Base-by-base conservation (phyloP, 331 rosid genomes). In the Malus hybrid region DNA sequence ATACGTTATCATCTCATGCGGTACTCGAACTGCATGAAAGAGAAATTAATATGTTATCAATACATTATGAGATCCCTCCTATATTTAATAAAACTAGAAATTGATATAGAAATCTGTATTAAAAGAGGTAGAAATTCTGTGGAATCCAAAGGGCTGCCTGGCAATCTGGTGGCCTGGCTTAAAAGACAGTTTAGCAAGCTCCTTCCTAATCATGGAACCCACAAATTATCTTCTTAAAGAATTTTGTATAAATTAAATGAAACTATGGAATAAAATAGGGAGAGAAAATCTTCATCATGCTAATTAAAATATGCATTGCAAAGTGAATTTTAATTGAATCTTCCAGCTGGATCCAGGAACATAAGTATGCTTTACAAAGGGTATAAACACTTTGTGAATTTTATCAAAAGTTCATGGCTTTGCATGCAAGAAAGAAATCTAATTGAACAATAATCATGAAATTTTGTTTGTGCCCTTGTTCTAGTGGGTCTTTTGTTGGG, bases 51-150 rank as follows among this genome's bases (percentile, higher is more conserved):
- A 0, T 50, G n/a, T 50, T 15, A 50, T 50, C n/a, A 15, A 50
- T 50, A 50, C 6, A 15, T 15, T 6, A 2, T 50, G 55, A 7
- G 55, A 3, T 48, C 16, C 18, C 3, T 48, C 18, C 53, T 5
- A 50, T 50, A 50, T 15, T 15, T 0, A 50, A 50, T 5, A 48
- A 48, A 13, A 15, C 7, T 48, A 48, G 53, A 48, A 29, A 29
- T 29, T 30, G 69, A 32, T 15, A 3, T 18, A 8, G n/a, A 33
- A 71, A 12, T 63, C 7, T 63, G 67, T 14, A 14, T 11, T n/a
- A 56, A 26, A 28, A 67, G 71, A 56, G n/a, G 61, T 46, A 36
- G 77, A 62, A 74, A 74, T 63, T 63, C 50, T 33, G 44, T 63
- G 14, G 33, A 46, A 74, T 46, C 60, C 46, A 63, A 44, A 29